phyloP scores from a whole-genome alignment of 495 filamentous ascomycete species.

The Talaromyces wortmannii region DNA sequence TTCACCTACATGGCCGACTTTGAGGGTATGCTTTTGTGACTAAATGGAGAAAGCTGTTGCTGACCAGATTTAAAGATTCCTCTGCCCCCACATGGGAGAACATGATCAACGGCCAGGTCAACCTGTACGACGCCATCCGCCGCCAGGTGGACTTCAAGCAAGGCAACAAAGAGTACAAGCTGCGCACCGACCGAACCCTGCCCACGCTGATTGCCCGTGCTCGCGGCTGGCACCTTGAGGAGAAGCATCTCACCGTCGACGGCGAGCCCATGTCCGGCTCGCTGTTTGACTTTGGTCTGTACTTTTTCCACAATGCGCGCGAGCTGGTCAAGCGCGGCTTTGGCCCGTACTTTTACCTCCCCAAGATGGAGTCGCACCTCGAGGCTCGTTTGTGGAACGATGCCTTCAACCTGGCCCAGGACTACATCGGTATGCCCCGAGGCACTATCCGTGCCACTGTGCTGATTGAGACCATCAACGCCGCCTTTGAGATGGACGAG shows the following conservation, averaged over 20 bases:
- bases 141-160: constrained; percentile 95
- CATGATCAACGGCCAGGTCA: constrained; percentile 98
- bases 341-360: constrained; percentile 98
- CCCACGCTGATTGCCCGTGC: constrained; percentile 84
- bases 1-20: constrained; percentile 99
- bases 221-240: constrained; percentile 91
- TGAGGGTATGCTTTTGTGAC: constrained; percentile 55
- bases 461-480: constrained; percentile 95
- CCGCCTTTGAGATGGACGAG: constrained; percentile 99
- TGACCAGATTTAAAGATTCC: constrained; percentile 55
- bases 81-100: constrained; percentile 98
- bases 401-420: constrained; percentile 94
- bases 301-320: constrained; percentile 98
- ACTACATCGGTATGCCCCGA: constrained; percentile 79
- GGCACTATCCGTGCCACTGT: constrained; percentile 95
- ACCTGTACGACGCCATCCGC: constrained; percentile 95
- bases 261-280: constrained; percentile 90
- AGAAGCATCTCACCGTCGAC: constrained; percentile 97
- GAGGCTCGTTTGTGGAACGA: constrained; percentile 99
- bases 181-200: constrained; percentile 75
- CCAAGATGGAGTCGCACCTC: constrained; percentile 98
- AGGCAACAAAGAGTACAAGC: constrained; percentile 92
- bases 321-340: constrained; percentile 76
- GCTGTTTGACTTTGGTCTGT: constrained; percentile 97
- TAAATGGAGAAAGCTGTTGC: constrained; percentile 3